phyloP scores from a whole-genome alignment of 1,284 basidiomycete genomes.

The Marasmius oreades region DNA sequence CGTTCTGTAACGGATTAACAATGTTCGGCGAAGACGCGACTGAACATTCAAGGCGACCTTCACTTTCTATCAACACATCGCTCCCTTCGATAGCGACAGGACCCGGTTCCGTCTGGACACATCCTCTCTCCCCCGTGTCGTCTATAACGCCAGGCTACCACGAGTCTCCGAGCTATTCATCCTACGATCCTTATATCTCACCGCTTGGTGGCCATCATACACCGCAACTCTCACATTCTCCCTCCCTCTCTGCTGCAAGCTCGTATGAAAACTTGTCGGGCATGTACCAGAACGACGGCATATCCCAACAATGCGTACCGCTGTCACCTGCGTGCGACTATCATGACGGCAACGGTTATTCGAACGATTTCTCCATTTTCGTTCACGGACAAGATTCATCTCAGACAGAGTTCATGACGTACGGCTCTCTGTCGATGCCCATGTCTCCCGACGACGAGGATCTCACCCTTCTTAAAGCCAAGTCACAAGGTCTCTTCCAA shows the following conservation, averaged over 20 bases:
- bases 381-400: neutral
- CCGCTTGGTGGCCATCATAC: neutral
- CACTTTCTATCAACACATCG: conserved; percentile 28
- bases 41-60: conserved; percentile 10
- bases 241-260: conserved; percentile 3
- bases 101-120: conserved; percentile 5
- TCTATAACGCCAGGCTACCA: conserved; percentile 8
- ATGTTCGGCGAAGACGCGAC: conserved; percentile 12
- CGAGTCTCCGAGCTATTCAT: neutral
- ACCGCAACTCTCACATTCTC: conserved; percentile 3
- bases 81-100: conserved; percentile 14
- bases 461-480: conserved; percentile 2
- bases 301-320: neutral
- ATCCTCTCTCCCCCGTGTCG: conserved; percentile 6
- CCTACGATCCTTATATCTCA: conserved; percentile 2
- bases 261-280: conserved; percentile 11
- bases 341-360: neutral
- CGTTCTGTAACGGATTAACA: conserved; percentile 13
- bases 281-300: conserved; percentile 2
- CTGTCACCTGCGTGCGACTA: neutral
- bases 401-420: neutral
- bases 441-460: conserved; percentile 1
- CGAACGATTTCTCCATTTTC: conserved; percentile 6
- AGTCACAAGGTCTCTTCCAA: conserved; percentile 6
- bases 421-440: neutral